Percentiles rank a stretch among this genome's conserved stretches.
Conservation (phyloP, 1,284 basidiomycete species). For the Cutaneotrichosporon spelunceum region DNA sequence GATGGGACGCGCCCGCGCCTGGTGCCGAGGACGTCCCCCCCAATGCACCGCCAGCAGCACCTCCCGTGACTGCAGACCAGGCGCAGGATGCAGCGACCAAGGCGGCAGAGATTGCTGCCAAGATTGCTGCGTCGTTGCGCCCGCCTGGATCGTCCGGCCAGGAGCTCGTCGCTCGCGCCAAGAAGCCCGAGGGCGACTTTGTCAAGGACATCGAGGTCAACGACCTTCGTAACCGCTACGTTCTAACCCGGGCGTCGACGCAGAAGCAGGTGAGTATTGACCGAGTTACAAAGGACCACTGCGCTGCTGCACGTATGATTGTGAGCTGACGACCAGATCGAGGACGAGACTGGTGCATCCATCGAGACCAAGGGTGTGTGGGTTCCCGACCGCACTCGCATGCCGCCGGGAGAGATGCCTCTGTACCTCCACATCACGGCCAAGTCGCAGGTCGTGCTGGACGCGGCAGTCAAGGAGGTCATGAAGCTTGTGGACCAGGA, state of each 20-base stretch:
- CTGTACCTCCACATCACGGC: conserved; percentile 92
- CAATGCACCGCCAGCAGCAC: conserved; percentile 41
- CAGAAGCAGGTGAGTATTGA: conserved; percentile 80
- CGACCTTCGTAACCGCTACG: conserved; percentile 90
- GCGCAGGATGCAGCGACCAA: conserved; percentile 66
- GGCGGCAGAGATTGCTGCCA: conserved; percentile 69
- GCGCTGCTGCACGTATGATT: too few species aligned
- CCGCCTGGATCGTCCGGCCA: conserved; percentile 46
- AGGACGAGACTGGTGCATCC: conserved; percentile 82
- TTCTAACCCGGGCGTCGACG: conserved; percentile 89
- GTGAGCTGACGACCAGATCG: conserved; percentile 61
- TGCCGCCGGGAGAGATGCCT: conserved; percentile 87
- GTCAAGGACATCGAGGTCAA: conserved; percentile 95
- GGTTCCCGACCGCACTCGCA: conserved; percentile 86
- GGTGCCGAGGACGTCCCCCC: conserved; percentile 51
- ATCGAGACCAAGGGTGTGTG: conserved; percentile 88
- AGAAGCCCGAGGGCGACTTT: conserved; percentile 73
- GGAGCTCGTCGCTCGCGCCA: conserved; percentile 59
- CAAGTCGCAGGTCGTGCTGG: conserved; percentile 70
- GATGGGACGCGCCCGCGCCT: conserved; percentile 21
- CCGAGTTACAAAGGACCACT: too few species aligned
- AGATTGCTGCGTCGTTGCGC: conserved; percentile 78
- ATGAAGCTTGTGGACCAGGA: conserved; percentile 81
- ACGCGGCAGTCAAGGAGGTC: conserved; percentile 75
- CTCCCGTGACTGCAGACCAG: conserved; percentile 52